Evolutionary conservation across 2,329 filamentous ascomycete genomes (phyloP).

Genomic region (Pyrenophora tritici-repentis): DNA sequence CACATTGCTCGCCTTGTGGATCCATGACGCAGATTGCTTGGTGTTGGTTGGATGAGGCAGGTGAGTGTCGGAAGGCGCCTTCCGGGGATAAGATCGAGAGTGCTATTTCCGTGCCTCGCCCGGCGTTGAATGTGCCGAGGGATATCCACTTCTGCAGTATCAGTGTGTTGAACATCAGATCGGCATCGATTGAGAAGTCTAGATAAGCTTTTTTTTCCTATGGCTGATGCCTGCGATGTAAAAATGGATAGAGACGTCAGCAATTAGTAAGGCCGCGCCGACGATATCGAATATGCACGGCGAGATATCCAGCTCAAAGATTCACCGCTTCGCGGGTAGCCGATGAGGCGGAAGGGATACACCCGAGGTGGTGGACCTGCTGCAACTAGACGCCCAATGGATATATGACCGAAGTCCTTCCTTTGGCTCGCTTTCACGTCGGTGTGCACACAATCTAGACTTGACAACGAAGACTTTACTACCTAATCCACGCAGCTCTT

Average conservation of each 20-base stretch:
- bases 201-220: background rate
- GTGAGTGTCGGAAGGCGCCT: background rate
- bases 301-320: too few relatives aligned
- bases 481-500: too few relatives aligned
- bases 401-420: background rate
- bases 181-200: background rate
- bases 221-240: too few relatives aligned
- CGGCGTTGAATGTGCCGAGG: constrained; percentile 1
- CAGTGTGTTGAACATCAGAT: background rate
- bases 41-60: constrained; percentile 3
- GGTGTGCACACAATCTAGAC: too few relatives aligned
- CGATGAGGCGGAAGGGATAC: too few relatives aligned
- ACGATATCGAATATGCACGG: too few relatives aligned
- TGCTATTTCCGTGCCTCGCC: background rate
- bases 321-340: too few relatives aligned
- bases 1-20: background rate
- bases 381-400: background rate
- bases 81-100: constrained; percentile 4
- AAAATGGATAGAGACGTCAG: too few relatives aligned
- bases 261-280: too few relatives aligned
- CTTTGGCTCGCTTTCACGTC: too few relatives aligned
- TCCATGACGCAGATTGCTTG: background rate
- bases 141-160: background rate
- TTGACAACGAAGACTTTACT: too few relatives aligned
- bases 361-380: too few relatives aligned